Evolutionary conservation across 2,329 filamentous ascomycete species (phyloP).

Genomic region (Penicillium brasilianum): DNA sequence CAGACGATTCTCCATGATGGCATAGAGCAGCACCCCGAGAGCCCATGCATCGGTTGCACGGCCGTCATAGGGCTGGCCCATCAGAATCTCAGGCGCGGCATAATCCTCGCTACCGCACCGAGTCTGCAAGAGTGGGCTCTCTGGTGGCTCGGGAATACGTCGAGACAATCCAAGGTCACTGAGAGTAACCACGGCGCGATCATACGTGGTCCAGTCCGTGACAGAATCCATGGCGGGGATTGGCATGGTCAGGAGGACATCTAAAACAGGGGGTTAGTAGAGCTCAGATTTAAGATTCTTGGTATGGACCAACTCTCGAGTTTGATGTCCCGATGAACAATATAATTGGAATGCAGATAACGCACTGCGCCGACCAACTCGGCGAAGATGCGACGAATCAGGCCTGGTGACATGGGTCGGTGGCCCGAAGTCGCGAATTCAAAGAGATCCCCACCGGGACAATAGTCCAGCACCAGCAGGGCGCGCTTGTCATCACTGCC

Average conservation of each 20-base stretch:
- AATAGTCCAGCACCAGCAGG: slow-evolving; percentile 86
- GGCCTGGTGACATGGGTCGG: slow-evolving; percentile 66
- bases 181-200: slow-evolving; percentile 82
- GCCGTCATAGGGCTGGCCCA: slow-evolving; percentile 93
- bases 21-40: slow-evolving; percentile 88
- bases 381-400: slow-evolving; percentile 85
- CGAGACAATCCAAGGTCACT: slow-evolving; percentile 91
- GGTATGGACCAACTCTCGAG: slow-evolving; percentile 75
- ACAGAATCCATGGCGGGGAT: slow-evolving; percentile 68
- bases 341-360: slow-evolving; percentile 82
- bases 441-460: slow-evolving; percentile 91
- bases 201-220: slow-evolving; percentile 74
- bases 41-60: slow-evolving; percentile 94
- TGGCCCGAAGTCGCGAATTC: slow-evolving; percentile 80
- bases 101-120: slow-evolving; percentile 97
- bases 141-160: slow-evolving; percentile 71
- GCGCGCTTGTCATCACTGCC: slow-evolving; percentile 82
- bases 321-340: slow-evolving; percentile 97
- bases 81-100: slow-evolving; percentile 91
- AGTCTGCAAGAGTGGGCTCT: slow-evolving; percentile 87
- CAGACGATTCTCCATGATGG: slow-evolving; percentile 87
- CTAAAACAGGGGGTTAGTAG: slow-evolving; percentile 52
- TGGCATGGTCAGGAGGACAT: slow-evolving; percentile 88
- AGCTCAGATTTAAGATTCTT: slow-evolving; percentile 11
- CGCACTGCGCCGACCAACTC: slow-evolving; percentile 84